A percentile compares a stretch with the other conserved stretches of the same genome.
These are phyloP conservation scores for Exophiala calicioides DNA, from an alignment of 2,329 filamentous ascomycete genomes.

Conservation along the genomic window DNA sequence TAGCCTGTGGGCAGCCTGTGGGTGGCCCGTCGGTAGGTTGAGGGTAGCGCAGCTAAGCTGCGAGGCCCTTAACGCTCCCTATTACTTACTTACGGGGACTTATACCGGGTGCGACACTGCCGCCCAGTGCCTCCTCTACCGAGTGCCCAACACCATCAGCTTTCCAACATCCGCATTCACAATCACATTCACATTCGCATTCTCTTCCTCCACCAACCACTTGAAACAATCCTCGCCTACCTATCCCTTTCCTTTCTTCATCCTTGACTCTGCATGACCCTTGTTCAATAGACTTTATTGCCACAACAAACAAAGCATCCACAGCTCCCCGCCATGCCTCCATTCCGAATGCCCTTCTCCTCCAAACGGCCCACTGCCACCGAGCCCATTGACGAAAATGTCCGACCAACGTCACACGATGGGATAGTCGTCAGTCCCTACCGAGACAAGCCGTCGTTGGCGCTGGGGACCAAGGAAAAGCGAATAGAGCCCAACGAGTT, in stretches of 20 bases:
- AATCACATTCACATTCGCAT: constrained; percentile 11
- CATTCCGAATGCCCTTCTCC: constrained; percentile 71
- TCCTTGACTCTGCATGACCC: constrained; percentile 8
- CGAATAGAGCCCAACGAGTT: constrained; percentile 70
- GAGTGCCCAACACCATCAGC: no score
- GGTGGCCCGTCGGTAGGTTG: no score
- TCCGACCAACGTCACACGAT: constrained; percentile 47
- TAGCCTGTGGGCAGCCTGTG: no score
- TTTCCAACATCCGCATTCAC: no score
- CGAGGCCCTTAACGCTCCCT: no score
- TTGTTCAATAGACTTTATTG: constrained; percentile 7
- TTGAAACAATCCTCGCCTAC: no score
- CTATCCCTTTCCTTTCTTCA: constrained; percentile 1
- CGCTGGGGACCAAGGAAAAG: constrained; percentile 62
- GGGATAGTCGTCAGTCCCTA: constrained; percentile 36
- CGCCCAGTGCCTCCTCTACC: no score
- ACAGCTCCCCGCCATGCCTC: constrained; percentile 57
- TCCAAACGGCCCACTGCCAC: constrained; percentile 51
- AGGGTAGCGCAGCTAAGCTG: no score
- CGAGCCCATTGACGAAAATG: constrained; percentile 56
- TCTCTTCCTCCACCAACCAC: neutral
- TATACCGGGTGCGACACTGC: no score
- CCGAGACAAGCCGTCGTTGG: constrained; percentile 58
- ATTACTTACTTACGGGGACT: no score
- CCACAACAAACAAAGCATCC: neutral